Base-by-base conservation (phyloP, 2,329 filamentous ascomycete species). In the Colletotrichum liaoningense region DNA sequence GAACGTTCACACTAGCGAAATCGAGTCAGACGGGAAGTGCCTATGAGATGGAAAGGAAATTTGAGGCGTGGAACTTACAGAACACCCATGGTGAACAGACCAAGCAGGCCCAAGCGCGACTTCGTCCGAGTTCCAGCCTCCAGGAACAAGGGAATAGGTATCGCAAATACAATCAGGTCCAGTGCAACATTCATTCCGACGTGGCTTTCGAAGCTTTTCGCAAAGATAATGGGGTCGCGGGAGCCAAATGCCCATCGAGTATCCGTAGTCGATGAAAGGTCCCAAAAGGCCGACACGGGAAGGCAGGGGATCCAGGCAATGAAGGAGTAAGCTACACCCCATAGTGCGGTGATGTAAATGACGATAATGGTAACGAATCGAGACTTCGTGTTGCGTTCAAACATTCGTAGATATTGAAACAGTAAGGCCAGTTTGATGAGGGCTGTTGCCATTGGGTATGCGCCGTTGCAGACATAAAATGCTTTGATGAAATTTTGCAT, bases 231-330 rank as follows among this genome's bases (percentile, higher is more conserved):
- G 0, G 76, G 63, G 1, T 77, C 60, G 57, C 74, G 77, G 1
- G 81, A 80, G 9, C 80, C 81, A 67, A 81, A 83, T 0, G 77
- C 81, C 63, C 79, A 83, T 16, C 72, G 67, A 7, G 63, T 14
- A 1, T 71, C 22, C 2, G 52, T 64, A 3, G 22, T 24, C 5
- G 33, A 19, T 5, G 54, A 49, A 69, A 78, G 77, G 52, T 80
- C 49, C 80, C 81, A 82, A 72, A 81, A 83, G 1, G 77, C 78
- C 6, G 74, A 74, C 1, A 83, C 73, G 1, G 80, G 80, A 26
- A 79, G 75, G 64, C 80, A 83, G 1, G 81, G 81, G 0, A 81
- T 65, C 78, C 78, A 81, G n/a, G 80, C 78, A 22, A 82, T 65
- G 26, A 80, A 75, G 7, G 77, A 77, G 58, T 80, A 82, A 1